Evolutionary conservation across 495 filamentous ascomycete species (phyloP), one percentile per base, ranked within the genome.

Genomic region (Annulohypoxylon stygium): DNA sequence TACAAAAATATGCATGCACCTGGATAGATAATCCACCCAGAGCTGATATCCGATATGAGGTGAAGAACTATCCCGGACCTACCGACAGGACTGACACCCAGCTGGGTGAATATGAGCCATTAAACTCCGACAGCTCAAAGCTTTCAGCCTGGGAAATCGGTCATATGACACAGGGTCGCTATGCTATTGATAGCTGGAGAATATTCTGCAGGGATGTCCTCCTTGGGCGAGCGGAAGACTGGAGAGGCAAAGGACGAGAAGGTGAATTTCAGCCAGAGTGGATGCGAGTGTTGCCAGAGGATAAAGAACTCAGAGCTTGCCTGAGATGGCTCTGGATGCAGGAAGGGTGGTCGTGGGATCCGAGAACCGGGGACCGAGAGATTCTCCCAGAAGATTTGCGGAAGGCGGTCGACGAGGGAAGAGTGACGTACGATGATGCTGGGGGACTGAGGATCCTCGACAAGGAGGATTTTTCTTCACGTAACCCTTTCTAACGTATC

Each of bases 281-380:
- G 96, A 95, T 92, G 83, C 84, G 91, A 2, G 94, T 98, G 0
- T 71, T 95, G 30, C 95, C 96, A 0, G 78, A 84, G 51, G 96
- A 99, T 77, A 98, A 98, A 80, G 96, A 99, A 79, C 79, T 98
- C 41, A 85, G 93, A 18, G 94, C 93, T 0, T 97, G 91, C 82
- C 77, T 97, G 74, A 83, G 91, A 2, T 98, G 95, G 95, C 90
- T 93, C 86, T 98, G 96, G 95, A 84, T 93, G 62, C 90, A 90
- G 64, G 92, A 97, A 69, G 95, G 95, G 1, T 93, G 89, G 86
- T 82, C 87, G 11, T 97, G 94, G 93, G 88, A 97, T 82, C 88
- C 87, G 0, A 74, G 83, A 60, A 93, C 92, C 0, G 94, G 93
- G 0, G 83, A 91, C 48, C 85, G 85, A 69, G 85, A 85, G 55